Conservation (phyloP, 2,329 filamentous ascomycete genomes). For the Botrytis aclada region DNA sequence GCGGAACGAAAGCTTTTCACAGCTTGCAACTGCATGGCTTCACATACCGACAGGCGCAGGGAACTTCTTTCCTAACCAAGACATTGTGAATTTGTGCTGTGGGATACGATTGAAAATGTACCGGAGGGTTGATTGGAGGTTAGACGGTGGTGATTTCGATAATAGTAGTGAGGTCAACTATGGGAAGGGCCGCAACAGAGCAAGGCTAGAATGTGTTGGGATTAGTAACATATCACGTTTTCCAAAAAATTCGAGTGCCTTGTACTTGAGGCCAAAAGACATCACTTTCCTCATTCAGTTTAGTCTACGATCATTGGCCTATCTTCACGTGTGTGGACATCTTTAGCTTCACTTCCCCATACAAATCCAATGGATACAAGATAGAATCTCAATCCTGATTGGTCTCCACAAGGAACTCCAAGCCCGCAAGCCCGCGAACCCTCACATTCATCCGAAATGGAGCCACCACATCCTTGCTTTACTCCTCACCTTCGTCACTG, state of each 20-base stretch:
- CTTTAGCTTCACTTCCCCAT: constrained; percentile 3
- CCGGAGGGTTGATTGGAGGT: constrained; percentile 34
- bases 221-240: background rate
- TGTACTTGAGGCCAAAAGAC: background rate
- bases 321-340: background rate
- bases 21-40: constrained; percentile 34
- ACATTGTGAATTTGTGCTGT: constrained; percentile 57
- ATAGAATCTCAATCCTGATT: background rate
- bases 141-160: constrained; percentile 12
- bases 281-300: background rate
- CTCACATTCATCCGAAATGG: constrained; percentile 11
- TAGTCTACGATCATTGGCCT: background rate
- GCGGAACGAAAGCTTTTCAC: constrained; percentile 21
- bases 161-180: constrained; percentile 4
- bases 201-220: background rate
- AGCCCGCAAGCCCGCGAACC: background rate
- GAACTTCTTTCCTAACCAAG: constrained; percentile 82
- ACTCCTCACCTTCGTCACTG: constrained; percentile 10
- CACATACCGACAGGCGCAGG: constrained; percentile 72
- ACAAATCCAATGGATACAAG: background rate
- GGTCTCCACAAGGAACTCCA: constrained; percentile 5
- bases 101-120: constrained; percentile 37
- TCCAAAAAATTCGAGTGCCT: rapidly evolving
- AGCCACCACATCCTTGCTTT: background rate
- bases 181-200: background rate